Conservation (phyloP, 805 yeast species). For the Myxozyma nipponensis region DNA sequence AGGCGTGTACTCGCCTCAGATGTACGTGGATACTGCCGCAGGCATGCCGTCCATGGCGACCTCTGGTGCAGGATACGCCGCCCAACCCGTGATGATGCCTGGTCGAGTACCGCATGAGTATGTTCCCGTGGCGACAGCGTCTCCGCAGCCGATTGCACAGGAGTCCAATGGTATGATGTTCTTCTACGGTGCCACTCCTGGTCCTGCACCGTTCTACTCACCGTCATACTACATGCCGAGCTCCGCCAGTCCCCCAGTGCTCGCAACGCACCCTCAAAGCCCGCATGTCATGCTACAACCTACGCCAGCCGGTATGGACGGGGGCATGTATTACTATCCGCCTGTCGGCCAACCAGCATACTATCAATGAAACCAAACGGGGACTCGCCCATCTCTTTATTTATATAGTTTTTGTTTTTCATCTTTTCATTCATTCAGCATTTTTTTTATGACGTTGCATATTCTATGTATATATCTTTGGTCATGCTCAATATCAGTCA, state of each 20-base stretch:
- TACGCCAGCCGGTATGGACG: neutral
- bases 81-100: conserved; percentile 9
- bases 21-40: neutral
- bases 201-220: conserved; percentile 2
- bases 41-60: neutral
- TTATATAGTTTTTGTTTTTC: no score
- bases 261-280: neutral
- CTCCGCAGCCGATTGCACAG: conserved; percentile 20
- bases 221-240: neutral
- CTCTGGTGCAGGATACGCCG: conserved; percentile 1
- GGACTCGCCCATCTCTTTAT: no score
- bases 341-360: neutral
- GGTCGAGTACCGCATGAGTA: conserved; percentile 1
- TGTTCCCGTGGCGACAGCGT: conserved; percentile 12
- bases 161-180: conserved; percentile 25
- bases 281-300: neutral
- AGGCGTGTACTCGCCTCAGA: conserved; percentile 8
- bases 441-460: no score
- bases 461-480: no score
- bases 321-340: conserved; percentile 8
- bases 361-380: neutral
- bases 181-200: conserved; percentile 20
- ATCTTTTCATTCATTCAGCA: no score
- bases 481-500: no score
- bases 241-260: neutral